Conservation (phyloP, 1,284 basidiomycete genomes). For the Tilletia setariae region DNA sequence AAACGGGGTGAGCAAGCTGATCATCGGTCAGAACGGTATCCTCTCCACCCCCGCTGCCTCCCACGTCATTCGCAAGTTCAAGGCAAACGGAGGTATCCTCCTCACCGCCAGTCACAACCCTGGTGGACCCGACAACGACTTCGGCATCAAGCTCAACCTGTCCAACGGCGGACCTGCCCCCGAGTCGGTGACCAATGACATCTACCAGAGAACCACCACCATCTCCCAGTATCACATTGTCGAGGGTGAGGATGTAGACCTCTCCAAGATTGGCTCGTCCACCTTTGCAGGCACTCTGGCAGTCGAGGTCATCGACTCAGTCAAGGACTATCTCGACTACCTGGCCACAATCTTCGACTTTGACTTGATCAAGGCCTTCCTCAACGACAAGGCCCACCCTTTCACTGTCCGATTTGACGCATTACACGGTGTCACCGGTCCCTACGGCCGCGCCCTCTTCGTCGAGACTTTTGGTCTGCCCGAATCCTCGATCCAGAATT, state of each 20-base stretch:
- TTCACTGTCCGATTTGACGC: slow-evolving; percentile 94
- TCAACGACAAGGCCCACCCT: slow-evolving; percentile 59
- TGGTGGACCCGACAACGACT: slow-evolving; percentile 93
- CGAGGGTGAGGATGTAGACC: slow-evolving; percentile 73
- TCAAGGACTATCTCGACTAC: slow-evolving; percentile 80
- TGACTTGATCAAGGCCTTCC: slow-evolving; percentile 82
- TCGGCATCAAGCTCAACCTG: slow-evolving; percentile 99
- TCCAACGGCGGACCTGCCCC: slow-evolving; percentile 95
- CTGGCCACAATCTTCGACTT: slow-evolving; percentile 93
- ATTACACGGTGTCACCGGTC: slow-evolving; percentile 92
- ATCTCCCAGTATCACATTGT: slow-evolving; percentile 82
- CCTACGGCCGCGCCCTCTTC: slow-evolving; percentile 87
- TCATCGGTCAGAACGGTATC: slow-evolving; percentile 69
- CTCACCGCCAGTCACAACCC: slow-evolving; percentile 98
- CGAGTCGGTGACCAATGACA: slow-evolving; percentile 87
- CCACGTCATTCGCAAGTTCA: slow-evolving; percentile 90
- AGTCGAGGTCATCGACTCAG: slow-evolving; percentile 90
- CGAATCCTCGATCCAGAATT: slow-evolving; percentile 82
- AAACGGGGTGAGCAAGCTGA: slow-evolving; percentile 60
- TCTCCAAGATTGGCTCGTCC: slow-evolving; percentile 76
- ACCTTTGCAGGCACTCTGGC: slow-evolving; percentile 67
- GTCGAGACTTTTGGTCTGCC: slow-evolving; percentile 78
- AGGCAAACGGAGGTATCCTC: slow-evolving; percentile 93
- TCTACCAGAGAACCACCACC: slow-evolving; percentile 83
- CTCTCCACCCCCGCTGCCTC: slow-evolving; percentile 95